Evolutionary conservation across 306 rosid genomes (phyloP).

Genomic region (Dalbergia cochinchinensis): DNA sequence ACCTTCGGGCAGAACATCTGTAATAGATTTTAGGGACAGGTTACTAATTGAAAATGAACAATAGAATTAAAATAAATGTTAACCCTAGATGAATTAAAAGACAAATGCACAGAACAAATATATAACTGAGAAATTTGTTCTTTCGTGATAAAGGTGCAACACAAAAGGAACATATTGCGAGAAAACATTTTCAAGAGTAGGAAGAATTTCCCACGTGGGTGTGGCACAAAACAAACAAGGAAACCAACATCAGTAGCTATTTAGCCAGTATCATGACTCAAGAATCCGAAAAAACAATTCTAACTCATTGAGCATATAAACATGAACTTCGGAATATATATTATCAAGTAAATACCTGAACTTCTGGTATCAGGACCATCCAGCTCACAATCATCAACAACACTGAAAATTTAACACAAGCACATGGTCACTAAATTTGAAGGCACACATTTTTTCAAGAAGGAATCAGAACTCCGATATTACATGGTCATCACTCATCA

Average conservation of each 20-base stretch:
- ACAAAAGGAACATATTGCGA: background rate
- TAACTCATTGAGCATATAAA: constrained; percentile 18
- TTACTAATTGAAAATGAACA: constrained; percentile 5
- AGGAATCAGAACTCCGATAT: constrained; percentile 14
- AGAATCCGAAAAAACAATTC: constrained; percentile 10
- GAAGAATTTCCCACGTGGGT: background rate
- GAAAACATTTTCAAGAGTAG: constrained; percentile 26
- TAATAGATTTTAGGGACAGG: constrained; percentile 30
- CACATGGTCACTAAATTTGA: constrained; percentile 18
- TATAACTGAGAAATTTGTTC: background rate
- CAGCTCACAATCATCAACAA: constrained; percentile 66
- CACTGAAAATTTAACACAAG: constrained; percentile 63
- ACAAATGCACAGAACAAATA: background rate
- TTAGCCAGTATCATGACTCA: background rate
- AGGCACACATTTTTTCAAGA: constrained; percentile 29
- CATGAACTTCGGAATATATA: constrained; percentile 25
- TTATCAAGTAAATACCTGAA: constrained; percentile 62
- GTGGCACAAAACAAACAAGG: constrained; percentile 21
- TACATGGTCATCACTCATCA: background rate
- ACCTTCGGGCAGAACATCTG: constrained; percentile 90
- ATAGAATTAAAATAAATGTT: constrained; percentile 32
- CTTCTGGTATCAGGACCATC: constrained; percentile 50
- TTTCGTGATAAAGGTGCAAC: background rate
- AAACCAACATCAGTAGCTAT: constrained; percentile 14
- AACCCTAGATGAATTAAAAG: background rate